Percentiles rank a stretch among this genome's conserved stretches.
Conservation (phyloP, 2,329 filamentous ascomycete species). For the Chrysoporthe austroafricana region DNA sequence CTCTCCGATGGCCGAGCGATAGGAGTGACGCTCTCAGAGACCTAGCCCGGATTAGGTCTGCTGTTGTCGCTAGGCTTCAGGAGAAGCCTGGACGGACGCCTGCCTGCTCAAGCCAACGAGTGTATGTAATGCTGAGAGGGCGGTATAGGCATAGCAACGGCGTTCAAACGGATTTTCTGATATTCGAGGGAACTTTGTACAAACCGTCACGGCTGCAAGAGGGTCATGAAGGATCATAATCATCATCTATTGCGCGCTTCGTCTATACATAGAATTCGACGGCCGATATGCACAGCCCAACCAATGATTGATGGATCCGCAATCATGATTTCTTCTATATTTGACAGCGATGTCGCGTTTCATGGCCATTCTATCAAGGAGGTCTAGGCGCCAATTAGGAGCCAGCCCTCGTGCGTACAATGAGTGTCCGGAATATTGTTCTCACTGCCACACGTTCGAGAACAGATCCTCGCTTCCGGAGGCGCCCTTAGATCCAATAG, state of each 20-base stretch:
- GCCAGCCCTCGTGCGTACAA: too few species aligned
- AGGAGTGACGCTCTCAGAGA: too few species aligned
- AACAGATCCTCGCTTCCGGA: slow-evolving; percentile 84
- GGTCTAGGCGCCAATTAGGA: background rate
- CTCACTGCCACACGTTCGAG: slow-evolving; percentile 89
- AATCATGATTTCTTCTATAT: background rate
- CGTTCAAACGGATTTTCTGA: slow-evolving; percentile 31
- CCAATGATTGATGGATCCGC: background rate
- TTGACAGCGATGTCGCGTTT: background rate
- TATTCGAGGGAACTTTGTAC: background rate
- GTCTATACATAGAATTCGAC: slow-evolving; percentile 16
- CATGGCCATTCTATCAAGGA: background rate
- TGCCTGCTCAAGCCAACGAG: background rate
- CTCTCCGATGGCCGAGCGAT: background rate
- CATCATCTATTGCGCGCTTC: slow-evolving; percentile 19
- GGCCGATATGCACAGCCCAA: background rate
- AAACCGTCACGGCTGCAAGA: background rate
- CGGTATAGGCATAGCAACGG: slow-evolving; percentile 39
- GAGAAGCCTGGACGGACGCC: background rate
- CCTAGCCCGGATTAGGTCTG: background rate
- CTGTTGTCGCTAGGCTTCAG: background rate
- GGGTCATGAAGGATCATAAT: slow-evolving; percentile 9
- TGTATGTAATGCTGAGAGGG: background rate
- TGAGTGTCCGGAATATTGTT: background rate
- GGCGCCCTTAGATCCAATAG: slow-evolving; percentile 48